Evolutionary conservation across 2,329 filamentous ascomycete genomes (phyloP), one percentile per base, ranked within the genome.

Genomic region (Davidsoniella virescens): DNA sequence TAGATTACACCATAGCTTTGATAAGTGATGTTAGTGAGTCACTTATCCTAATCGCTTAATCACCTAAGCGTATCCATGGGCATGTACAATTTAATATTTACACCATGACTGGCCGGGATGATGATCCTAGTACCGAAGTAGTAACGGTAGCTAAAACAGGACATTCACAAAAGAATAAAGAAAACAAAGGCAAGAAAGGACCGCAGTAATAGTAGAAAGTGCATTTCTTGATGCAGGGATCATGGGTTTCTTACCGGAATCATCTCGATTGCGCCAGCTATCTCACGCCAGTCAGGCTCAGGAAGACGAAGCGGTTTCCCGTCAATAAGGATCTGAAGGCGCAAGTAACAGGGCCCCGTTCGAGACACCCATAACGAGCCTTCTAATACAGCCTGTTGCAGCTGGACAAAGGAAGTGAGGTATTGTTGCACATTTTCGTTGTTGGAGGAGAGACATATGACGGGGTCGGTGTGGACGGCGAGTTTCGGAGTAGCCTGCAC

Each of bases 311-410:
- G 50, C 23, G 51, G 44, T 20, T 49, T 43, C 25, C 49, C 47
- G 16, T 50, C 48, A 18, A 50, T 47, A 7, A 53, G 44, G 44
- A 53, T 47, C 9, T 39, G 10, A 16, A 53, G 23, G 23, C 47
- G 43, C 7, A 53, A 38, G 40, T 38, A 53, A 41, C 51, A 53
- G 29, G 47, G 51, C 37, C 51, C 51, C 26, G 51, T 53, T 29
- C 51, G 51, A 41, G 47, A 53, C 5, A 53, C 47, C 51, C 51
- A 53, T n/a, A 53, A 47, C 9, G 20, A 17, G 40, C 51, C 51
- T 8, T 44, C 38, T 18, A 40, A 16, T n/a, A 50, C 39, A 8
- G 44, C 23, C 14, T 47, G 17, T 37, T 44, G 51, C 14, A 53
- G 43, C 23, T 50, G 47, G 33, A 17, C 29, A 36, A 50, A 47